phyloP scores from a whole-genome alignment of 176 grass and related monocot species.

The Hsuehochloa calcarea region DNA sequence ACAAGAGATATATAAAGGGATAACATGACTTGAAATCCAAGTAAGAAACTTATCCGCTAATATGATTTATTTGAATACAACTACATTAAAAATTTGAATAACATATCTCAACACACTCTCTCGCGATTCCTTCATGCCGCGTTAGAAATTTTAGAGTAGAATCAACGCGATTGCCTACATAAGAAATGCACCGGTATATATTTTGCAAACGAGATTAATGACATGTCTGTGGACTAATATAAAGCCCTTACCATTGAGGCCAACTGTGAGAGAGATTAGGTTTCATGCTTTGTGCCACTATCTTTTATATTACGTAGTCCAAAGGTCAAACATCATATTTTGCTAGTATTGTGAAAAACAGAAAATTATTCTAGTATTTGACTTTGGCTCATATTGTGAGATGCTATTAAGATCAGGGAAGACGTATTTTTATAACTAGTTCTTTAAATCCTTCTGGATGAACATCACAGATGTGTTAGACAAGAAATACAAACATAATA shows the following conservation, averaged over 20 bases:
- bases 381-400: not conserved
- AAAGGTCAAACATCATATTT: no score
- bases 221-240: not conserved
- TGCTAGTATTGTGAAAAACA: not conserved
- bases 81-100: no score
- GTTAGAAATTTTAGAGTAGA: not conserved
- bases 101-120: no score
- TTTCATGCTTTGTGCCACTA: no score
- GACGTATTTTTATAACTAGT: not conserved
- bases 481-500: no score
- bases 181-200: not conserved
- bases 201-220: not conserved
- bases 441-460: not conserved
- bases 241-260: not conserved
- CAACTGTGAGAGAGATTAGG: no score
- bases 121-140: no score
- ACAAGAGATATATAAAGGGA: no score
- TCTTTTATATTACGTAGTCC: no score
- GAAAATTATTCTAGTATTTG: not conserved
- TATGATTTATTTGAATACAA: no score
- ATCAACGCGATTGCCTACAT: not conserved
- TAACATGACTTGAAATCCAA: no score
- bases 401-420: not conserved
- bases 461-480: slow-evolving; percentile 3
- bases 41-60: no score